Base-by-base conservation (phyloP, 768 basidiomycete species). In the Rickenella mellea region DNA sequence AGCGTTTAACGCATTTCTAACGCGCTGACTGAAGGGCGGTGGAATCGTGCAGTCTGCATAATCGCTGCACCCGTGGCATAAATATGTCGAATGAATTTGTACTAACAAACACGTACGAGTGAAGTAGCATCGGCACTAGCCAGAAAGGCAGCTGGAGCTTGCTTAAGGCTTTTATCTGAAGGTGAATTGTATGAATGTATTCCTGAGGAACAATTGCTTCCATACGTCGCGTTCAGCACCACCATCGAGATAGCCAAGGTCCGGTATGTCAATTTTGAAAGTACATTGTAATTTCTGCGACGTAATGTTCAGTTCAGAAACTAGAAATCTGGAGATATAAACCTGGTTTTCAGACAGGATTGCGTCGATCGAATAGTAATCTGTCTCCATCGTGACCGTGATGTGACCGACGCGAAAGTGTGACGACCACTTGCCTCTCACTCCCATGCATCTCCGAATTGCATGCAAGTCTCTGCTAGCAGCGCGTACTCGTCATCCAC, bases 331-430 rank as follows among this genome's bases (percentile, higher is more conserved):
- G 27, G 8, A 22, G 6, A 41, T 35, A 47, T 59, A 28, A 50
- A 80, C 87, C 70, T 91, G 89, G 55, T 93, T 93, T 55, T 91
- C 89, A 12, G 90, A 85, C 20, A 94, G 74, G 51, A 97, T 94
- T 5, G 87, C 76, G 44, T 92, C 87, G 41, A 94, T 75, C 0
- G 87, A 91, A 60, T 86, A 94, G 60, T 97, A 97, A 58, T 93
- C 89, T 54, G 82, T 70, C 45, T 93, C 87, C 90, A 92, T 93
- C 49, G 43, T 33, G 11, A 19, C 12, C 36, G 26, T 20, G 36
- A 31, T 28, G 42, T 15, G 21, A 15, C 36, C n/a, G n/a, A n/a
- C n/a, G n/a, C n/a, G n/a, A n/a, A n/a, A n/a, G n/a, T n/a, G n/a
- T n/a, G n/a, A n/a, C n/a, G n/a, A n/a, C n/a, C n/a, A n/a, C n/a